Evolutionary conservation across 2,329 filamentous ascomycete species (phyloP).

Genomic region (Sporothrix brunneoviolacea): DNA sequence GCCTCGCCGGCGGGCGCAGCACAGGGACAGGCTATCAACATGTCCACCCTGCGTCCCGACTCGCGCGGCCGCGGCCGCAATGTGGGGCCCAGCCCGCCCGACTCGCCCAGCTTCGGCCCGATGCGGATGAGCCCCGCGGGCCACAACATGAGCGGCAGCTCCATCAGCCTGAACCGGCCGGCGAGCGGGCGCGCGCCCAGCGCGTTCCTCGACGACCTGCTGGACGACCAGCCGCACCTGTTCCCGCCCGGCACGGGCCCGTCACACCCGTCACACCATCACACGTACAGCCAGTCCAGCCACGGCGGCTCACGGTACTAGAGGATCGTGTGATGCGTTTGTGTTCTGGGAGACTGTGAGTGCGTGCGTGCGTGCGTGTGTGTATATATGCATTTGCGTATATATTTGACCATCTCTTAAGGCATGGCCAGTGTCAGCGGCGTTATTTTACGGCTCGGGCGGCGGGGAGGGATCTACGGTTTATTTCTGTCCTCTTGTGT

Average conservation of each 20-base stretch:
- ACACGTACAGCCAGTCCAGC: slow-evolving; percentile 23
- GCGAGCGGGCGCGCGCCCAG: slow-evolving; percentile 71
- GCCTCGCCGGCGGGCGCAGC: slow-evolving; percentile 42
- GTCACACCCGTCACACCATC: slow-evolving; percentile 22
- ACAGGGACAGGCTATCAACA: slow-evolving; percentile 49
- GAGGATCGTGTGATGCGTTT: neutral
- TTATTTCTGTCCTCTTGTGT: neutral
- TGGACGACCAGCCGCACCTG: slow-evolving; percentile 62
- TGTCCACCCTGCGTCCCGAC: slow-evolving; percentile 56
- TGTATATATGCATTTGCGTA: neutral
- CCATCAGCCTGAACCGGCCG: slow-evolving; percentile 58
- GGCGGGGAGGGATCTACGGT: slow-evolving; percentile 9
- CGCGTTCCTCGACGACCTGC: slow-evolving; percentile 82
- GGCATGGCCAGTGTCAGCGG: neutral
- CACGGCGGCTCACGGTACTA: slow-evolving; percentile 18
- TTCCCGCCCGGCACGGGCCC: slow-evolving; percentile 36
- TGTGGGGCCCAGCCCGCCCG: slow-evolving; percentile 52
- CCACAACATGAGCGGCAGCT: slow-evolving; percentile 54
- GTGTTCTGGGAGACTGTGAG: neutral
- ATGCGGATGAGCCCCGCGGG: slow-evolving; percentile 28
- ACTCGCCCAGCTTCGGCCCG: slow-evolving; percentile 53
- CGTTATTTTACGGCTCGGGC: slow-evolving; percentile 7
- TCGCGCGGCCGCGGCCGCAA: slow-evolving; percentile 45
- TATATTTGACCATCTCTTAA: slow-evolving; percentile 1
- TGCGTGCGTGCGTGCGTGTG: no score